Evolutionary conservation across 2,329 filamentous ascomycete genomes (phyloP).

Genomic region (Venturia asperata): DNA sequence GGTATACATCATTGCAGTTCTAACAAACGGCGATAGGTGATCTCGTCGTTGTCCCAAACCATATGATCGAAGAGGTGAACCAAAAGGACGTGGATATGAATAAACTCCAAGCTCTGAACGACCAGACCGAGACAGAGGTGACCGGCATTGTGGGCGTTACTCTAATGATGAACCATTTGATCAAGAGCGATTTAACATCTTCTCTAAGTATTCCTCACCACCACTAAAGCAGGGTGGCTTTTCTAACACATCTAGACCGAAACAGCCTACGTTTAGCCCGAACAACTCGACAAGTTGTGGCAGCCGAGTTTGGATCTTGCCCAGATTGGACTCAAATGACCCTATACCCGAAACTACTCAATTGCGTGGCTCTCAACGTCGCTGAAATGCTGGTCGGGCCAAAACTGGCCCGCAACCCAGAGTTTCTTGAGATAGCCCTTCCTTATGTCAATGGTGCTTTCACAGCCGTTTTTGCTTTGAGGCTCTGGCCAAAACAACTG

Average conservation of each 20-base stretch:
- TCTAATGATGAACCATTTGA: background rate
- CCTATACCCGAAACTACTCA: background rate
- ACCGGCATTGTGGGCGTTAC: background rate
- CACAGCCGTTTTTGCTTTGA: background rate
- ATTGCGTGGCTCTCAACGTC: constrained; percentile 1
- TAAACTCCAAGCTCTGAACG: background rate
- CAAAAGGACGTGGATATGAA: background rate
- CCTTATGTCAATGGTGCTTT: background rate
- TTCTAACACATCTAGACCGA: background rate
- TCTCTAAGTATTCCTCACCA: background rate
- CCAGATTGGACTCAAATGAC: constrained; percentile 18
- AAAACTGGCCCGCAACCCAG: constrained; percentile 16
- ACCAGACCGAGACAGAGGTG: background rate
- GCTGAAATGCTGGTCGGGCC: constrained; percentile 15
- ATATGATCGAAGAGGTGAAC: background rate
- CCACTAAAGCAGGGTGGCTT: background rate
- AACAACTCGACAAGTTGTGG: background rate
- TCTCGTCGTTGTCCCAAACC: background rate
- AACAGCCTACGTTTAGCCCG: background rate
- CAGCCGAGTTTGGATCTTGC: background rate
- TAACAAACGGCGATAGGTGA: background rate
- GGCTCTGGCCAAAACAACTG: background rate
- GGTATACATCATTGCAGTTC: background rate
- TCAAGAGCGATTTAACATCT: background rate
- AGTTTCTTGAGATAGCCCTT: background rate